Evolutionary conservation across 2,329 filamentous ascomycete genomes (phyloP).

Genomic region (Cladosporium sp.): DNA sequence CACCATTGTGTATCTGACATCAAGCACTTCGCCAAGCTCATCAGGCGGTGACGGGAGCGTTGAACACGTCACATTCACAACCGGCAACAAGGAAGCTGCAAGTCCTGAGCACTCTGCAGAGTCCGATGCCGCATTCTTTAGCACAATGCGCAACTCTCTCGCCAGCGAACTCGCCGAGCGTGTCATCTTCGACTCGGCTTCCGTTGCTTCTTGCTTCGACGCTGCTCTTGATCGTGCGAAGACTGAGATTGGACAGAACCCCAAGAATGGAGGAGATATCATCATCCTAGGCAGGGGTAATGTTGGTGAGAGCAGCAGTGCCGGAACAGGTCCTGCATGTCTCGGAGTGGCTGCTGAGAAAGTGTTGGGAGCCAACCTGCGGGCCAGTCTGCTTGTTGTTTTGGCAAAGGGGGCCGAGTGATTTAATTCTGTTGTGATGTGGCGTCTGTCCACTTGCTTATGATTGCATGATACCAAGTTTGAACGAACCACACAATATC

Average conservation of each 20-base stretch:
- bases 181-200: constrained; percentile 55
- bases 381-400: constrained; percentile 65
- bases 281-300: constrained; percentile 59
- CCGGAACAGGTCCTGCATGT: constrained; percentile 36
- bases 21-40: not conserved
- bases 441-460: not conserved
- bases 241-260: constrained; percentile 56
- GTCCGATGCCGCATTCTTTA: constrained; percentile 53
- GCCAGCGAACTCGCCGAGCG: constrained; percentile 48
- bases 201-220: constrained; percentile 37
- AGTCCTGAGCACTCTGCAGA: not conserved
- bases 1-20: constrained; percentile 61
- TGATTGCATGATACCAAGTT: not conserved
- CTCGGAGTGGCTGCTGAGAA: constrained; percentile 59
- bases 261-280: constrained; percentile 66
- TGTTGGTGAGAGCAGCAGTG: constrained; percentile 34
- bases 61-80: constrained; percentile 8
- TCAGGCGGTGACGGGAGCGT: not conserved
- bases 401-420: constrained; percentile 49
- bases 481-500: not conserved
- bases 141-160: constrained; percentile 53
- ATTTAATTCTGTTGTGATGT: not conserved
- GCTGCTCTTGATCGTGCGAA: constrained; percentile 53
- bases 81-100: not conserved
- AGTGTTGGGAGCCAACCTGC: constrained; percentile 56